Evolutionary conservation across 495 filamentous ascomycete species (phyloP).

Genomic region (Neurospora sp.): DNA sequence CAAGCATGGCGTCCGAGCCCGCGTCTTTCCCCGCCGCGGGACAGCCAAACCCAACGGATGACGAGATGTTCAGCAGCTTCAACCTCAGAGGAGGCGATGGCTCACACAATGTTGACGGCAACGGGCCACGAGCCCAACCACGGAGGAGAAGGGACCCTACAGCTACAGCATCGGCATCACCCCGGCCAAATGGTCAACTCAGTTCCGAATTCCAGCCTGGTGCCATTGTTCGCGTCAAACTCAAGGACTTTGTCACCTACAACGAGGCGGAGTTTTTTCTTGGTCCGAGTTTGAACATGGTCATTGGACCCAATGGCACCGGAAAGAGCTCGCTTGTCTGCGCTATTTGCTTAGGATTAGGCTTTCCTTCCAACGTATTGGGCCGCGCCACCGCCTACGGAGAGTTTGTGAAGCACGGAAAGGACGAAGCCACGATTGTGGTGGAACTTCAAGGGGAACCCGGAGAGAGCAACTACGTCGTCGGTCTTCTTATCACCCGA

Average conservation of each 20-base stretch:
- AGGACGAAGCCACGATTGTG: constrained; percentile 68
- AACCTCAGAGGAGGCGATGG: background rate
- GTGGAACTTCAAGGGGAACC: constrained; percentile 66
- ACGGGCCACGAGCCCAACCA: background rate
- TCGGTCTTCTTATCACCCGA: constrained; percentile 64
- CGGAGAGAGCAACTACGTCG: constrained; percentile 53
- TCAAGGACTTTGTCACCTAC: constrained; percentile 94
- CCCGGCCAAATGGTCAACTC: constrained; percentile 1
- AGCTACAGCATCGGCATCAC: constrained; percentile 3
- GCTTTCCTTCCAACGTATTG: constrained; percentile 71
- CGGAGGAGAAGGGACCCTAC: background rate
- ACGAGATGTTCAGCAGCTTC: background rate
- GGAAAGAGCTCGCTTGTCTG: constrained; percentile 97
- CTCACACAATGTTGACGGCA: background rate
- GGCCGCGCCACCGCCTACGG: constrained; percentile 77
- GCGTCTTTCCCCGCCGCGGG: background rate
- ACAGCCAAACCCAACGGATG: background rate
- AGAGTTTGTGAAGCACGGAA: constrained; percentile 91
- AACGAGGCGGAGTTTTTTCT: constrained; percentile 79
- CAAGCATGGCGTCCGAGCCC: background rate
- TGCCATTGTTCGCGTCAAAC: constrained; percentile 77
- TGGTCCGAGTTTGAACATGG: constrained; percentile 93
- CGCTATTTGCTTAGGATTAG: constrained; percentile 89
- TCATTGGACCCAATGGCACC: constrained; percentile 96
- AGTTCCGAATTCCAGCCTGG: constrained; percentile 54